Conservation (phyloP, 257 asterid genomes). For the Petrea volubilis region DNA sequence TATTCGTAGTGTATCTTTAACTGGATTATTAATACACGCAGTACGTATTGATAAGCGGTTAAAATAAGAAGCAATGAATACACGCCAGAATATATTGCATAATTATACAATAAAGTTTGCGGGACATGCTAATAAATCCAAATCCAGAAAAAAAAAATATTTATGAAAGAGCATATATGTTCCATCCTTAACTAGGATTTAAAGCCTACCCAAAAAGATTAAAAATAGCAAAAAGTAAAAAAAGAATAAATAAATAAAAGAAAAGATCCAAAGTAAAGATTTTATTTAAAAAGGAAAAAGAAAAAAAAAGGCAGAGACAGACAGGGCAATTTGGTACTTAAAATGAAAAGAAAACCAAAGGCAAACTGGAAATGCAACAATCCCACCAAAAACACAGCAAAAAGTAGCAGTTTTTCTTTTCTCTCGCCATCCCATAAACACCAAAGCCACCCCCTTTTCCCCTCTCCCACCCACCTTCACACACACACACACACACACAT, state of each 20-base stretch:
- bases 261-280: constrained; percentile 3
- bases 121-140: too few relatives aligned
- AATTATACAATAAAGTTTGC: too few relatives aligned
- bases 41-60: too few relatives aligned
- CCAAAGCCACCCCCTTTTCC: constrained; percentile 14
- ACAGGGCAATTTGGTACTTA: neutral
- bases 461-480: neutral
- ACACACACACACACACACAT: neutral
- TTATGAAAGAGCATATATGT: neutral
- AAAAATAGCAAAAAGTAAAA: neutral
- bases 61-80: too few relatives aligned
- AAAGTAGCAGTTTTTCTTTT: constrained; percentile 26
- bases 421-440: constrained; percentile 29
- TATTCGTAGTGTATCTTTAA: too few relatives aligned
- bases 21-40: too few relatives aligned
- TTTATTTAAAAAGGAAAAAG: neutral
- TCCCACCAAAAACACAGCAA: constrained; percentile 14
- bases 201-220: too few relatives aligned
- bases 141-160: too few relatives aligned
- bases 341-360: neutral
- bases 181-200: neutral
- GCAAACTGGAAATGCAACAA: constrained; percentile 19
- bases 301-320: neutral
- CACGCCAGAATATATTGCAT: too few relatives aligned
- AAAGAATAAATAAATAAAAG: neutral